These are phyloP conservation scores for Penicillium sp. DNA, from an alignment of 2,329 filamentous ascomycete species.

Conservation along the genomic window DNA sequence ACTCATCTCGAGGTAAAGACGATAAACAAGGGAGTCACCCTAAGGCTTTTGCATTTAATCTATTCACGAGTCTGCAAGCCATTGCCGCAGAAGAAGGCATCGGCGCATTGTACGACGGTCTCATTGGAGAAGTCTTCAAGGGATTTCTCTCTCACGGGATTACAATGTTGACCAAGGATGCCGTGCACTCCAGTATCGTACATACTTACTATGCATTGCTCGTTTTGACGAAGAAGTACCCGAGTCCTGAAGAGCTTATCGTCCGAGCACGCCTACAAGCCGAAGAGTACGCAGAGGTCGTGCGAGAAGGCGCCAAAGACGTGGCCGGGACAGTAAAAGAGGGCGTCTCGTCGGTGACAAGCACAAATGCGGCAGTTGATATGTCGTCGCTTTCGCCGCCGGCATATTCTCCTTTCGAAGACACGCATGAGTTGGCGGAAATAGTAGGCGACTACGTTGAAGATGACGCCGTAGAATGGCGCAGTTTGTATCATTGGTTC, in stretches of 20 bases:
- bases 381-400: constrained; percentile 25
- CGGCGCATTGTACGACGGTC: constrained; percentile 67
- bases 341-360: constrained; percentile 3
- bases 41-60: constrained; percentile 20
- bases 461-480: constrained; percentile 39
- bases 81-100: constrained; percentile 62
- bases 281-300: constrained; percentile 39
- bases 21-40: background rate
- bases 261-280: constrained; percentile 36
- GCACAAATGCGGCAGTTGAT: constrained; percentile 28
- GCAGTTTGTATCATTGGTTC: constrained; percentile 40
- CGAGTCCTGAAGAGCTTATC: constrained; percentile 40
- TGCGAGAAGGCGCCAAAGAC: constrained; percentile 36
- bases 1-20: constrained; percentile 8
- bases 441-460: constrained; percentile 45
- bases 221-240: constrained; percentile 43
- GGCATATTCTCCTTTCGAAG: constrained; percentile 17
- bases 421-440: constrained; percentile 41
- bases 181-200: constrained; percentile 68
- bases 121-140: constrained; percentile 72
- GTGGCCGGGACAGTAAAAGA: constrained; percentile 11
- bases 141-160: constrained; percentile 82
- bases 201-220: constrained; percentile 65
- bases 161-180: constrained; percentile 82
- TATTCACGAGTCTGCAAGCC: constrained; percentile 60